Evolutionary conservation across 805 yeast species (phyloP).

Genomic region (Citeromyces nyonsensis): DNA sequence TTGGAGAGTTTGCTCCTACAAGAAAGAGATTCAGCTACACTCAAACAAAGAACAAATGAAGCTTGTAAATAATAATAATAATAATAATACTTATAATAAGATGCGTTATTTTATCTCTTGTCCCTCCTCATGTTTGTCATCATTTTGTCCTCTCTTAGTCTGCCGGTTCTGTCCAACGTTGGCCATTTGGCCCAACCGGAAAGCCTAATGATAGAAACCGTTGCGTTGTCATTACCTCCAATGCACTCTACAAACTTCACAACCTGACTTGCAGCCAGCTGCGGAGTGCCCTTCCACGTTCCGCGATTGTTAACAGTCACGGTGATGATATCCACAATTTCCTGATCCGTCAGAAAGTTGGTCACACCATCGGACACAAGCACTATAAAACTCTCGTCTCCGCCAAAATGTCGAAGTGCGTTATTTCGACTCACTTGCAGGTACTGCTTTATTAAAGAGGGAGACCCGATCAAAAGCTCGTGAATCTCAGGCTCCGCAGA

Average conservation of each 20-base stretch:
- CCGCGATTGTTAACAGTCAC: conserved; percentile 51
- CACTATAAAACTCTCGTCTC: conserved; percentile 78
- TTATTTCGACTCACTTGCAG: conserved; percentile 8
- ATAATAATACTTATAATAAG: too few species aligned
- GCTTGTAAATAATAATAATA: background rate
- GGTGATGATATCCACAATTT: conserved; percentile 74
- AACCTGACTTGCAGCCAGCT: conserved; percentile 73
- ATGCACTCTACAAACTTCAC: conserved; percentile 70
- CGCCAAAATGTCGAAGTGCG: conserved; percentile 36
- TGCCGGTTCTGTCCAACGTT: conserved; percentile 67
- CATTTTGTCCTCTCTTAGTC: conserved; percentile 52
- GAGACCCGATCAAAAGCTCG: conserved; percentile 54
- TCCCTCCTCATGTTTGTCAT: conserved; percentile 10
- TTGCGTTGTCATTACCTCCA: conserved; percentile 94
- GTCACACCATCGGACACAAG: conserved; percentile 83
- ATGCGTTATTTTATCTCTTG: conserved; percentile 1
- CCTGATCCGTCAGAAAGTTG: conserved; percentile 73
- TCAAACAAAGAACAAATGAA: conserved; percentile 47
- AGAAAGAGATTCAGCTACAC: conserved; percentile 79
- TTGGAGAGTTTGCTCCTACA: conserved; percentile 93
- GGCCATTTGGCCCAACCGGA: conserved; percentile 97
- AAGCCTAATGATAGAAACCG: conserved; percentile 67
- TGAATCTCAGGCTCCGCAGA: conserved; percentile 85
- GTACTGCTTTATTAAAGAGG: conserved; percentile 18
- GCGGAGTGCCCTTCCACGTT: conserved; percentile 65